These are phyloP conservation scores for Coccinonectria pachysandricola DNA, from an alignment of 2,329 filamentous ascomycete genomes.

Conservation along the genomic window DNA sequence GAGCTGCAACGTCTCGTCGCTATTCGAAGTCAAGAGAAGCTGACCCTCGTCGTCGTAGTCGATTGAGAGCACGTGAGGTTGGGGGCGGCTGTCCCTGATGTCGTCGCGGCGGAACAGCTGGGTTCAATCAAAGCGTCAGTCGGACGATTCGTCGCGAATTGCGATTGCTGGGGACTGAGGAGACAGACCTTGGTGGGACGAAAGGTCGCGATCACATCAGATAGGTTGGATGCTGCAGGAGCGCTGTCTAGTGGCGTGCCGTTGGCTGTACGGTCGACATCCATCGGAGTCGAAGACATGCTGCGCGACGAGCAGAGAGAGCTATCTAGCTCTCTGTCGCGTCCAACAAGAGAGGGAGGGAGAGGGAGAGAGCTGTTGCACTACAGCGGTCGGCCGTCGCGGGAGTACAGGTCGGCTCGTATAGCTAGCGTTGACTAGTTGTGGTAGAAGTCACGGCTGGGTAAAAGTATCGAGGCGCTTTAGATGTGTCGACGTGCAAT, in stretches of 20 bases:
- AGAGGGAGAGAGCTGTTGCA: too few relatives aligned
- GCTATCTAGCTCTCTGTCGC: neutral
- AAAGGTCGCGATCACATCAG: slow-evolving; percentile 68
- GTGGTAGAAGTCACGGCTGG: too few relatives aligned
- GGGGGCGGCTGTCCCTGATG: slow-evolving; percentile 37
- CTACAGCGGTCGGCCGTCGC: too few relatives aligned
- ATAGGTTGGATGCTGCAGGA: slow-evolving; percentile 52
- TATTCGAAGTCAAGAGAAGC: slow-evolving; percentile 79
- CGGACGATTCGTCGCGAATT: too few relatives aligned
- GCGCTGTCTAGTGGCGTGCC: slow-evolving; percentile 35
- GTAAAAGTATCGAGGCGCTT: too few relatives aligned
- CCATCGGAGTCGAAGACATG: slow-evolving; percentile 48
- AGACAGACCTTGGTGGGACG: slow-evolving; percentile 62
- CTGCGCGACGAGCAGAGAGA: slow-evolving; percentile 3
- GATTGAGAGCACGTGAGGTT: slow-evolving; percentile 69
- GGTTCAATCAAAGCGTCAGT: too few relatives aligned
- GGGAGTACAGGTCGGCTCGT: too few relatives aligned
- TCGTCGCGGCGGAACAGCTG: slow-evolving; percentile 47
- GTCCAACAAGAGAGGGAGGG: too few relatives aligned
- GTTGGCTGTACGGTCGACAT: slow-evolving; percentile 38
- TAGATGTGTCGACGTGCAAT: too few relatives aligned
- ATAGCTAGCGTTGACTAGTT: too few relatives aligned
- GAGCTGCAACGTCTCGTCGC: slow-evolving; percentile 90
- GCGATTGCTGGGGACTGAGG: too few relatives aligned
- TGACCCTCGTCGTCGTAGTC: slow-evolving; percentile 96